Percentiles rank a stretch among this genome's conserved stretches.
Conservation (phyloP, 805 yeast species). For the Candida parachauliodes region DNA sequence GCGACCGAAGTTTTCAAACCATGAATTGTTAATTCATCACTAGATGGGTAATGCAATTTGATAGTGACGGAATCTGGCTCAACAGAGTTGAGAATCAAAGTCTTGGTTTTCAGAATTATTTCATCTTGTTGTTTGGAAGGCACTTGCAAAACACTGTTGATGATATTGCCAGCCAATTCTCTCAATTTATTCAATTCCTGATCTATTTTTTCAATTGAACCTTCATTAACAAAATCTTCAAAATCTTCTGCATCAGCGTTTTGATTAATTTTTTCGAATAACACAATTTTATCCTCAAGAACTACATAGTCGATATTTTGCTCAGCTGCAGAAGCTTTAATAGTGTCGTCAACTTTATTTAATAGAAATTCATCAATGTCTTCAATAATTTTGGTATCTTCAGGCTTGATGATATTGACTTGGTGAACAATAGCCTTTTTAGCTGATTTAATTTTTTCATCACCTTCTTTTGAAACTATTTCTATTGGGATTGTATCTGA, state of each 20-base stretch:
- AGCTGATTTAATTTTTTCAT: conserved; percentile 53
- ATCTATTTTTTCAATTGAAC: conserved; percentile 52
- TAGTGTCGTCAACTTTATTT: conserved; percentile 40
- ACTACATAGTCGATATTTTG: conserved; percentile 57
- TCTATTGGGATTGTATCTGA: conserved; percentile 52
- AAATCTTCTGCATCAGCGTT: conserved; percentile 23
- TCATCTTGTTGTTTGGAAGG: conserved; percentile 53
- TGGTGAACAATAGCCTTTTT: conserved; percentile 68
- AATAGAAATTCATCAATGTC: conserved; percentile 68
- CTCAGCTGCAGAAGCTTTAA: conserved; percentile 39
- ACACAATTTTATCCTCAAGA: conserved; percentile 48
- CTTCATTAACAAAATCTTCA: conserved; percentile 66
- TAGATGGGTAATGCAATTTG: conserved; percentile 38
- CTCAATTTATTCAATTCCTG: conserved; percentile 55
- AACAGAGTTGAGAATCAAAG: conserved; percentile 44
- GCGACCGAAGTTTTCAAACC: conserved; percentile 68
- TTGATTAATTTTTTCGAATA: conserved; percentile 50
- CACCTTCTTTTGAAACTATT: conserved; percentile 52
- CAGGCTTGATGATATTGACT: conserved; percentile 73
- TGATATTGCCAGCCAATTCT: conserved; percentile 51
- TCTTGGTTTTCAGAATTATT: conserved; percentile 47
- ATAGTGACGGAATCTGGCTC: conserved; percentile 42
- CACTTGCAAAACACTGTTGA: conserved; percentile 48
- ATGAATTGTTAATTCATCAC: conserved; percentile 57
- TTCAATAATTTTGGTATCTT: conserved; percentile 49